A percentile compares a stretch with the other conserved stretches of the same genome.
Evolutionary conservation across 2,329 filamentous ascomycete species (phyloP).

Genomic region (Canariomyces notabilis): DNA sequence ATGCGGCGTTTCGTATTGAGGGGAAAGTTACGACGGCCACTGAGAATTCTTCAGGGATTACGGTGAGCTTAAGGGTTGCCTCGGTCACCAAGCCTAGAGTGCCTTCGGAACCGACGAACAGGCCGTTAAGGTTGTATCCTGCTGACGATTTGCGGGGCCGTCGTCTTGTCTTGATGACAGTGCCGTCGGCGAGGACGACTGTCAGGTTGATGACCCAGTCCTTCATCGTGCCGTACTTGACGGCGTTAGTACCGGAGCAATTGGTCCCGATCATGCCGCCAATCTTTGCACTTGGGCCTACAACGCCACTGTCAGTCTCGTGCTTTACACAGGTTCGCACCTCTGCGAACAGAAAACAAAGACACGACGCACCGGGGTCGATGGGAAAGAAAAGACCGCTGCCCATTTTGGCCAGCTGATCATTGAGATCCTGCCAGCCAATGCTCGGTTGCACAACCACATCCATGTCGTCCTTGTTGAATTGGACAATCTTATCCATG

Average conservation of each 20-base stretch:
- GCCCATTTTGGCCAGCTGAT: slow-evolving; percentile 59
- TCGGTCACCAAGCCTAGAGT: slow-evolving; percentile 78
- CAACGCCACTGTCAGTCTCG: slow-evolving; percentile 6
- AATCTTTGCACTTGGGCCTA: slow-evolving; percentile 63
- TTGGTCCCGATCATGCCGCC: slow-evolving; percentile 81
- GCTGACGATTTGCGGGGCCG: slow-evolving; percentile 77
- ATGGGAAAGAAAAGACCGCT: slow-evolving; percentile 85
- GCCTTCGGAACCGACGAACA: slow-evolving; percentile 79
- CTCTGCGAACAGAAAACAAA: not conserved
- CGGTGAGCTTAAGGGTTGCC: slow-evolving; percentile 73
- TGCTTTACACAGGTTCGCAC: not conserved
- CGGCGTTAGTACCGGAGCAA: slow-evolving; percentile 72
- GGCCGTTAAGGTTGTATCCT: slow-evolving; percentile 74
- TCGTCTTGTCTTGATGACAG: slow-evolving; percentile 70
- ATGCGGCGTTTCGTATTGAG: slow-evolving; percentile 68
- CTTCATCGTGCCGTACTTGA: slow-evolving; percentile 80
- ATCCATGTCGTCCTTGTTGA: slow-evolving; percentile 87
- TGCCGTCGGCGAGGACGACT: slow-evolving; percentile 73
- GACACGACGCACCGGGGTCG: slow-evolving; percentile 60
- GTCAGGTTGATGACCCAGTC: slow-evolving; percentile 83
- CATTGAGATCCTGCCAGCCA: slow-evolving; percentile 87
- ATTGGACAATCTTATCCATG: slow-evolving; percentile 76
- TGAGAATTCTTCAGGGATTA: slow-evolving; percentile 68
- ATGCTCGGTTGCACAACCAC: slow-evolving; percentile 87
- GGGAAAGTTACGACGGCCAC: slow-evolving; percentile 79